Evolutionary conservation across 495 filamentous ascomycete species (phyloP).

Genomic region (Talaromyces borbonicus): DNA sequence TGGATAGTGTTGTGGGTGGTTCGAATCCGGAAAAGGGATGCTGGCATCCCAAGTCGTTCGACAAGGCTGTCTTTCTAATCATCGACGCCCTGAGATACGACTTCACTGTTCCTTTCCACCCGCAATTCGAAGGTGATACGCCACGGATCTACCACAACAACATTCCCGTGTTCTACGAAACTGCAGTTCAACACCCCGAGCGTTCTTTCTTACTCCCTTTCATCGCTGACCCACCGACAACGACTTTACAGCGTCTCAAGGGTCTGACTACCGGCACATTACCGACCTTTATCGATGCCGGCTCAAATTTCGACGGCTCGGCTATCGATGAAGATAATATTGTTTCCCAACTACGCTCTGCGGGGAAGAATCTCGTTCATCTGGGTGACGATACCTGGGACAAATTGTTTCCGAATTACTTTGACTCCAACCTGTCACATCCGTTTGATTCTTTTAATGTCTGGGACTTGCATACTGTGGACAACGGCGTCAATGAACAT

Average conservation of each 20-base stretch:
- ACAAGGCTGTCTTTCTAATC: slow-evolving; percentile 82
- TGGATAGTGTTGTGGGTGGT: slow-evolving; percentile 31
- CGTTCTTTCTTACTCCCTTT: slow-evolving; percentile 90
- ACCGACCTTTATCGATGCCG: slow-evolving; percentile 87
- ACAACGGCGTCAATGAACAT: slow-evolving; percentile 91
- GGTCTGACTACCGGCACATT: slow-evolving; percentile 91
- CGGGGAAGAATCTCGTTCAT: slow-evolving; percentile 81
- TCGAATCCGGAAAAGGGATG: slow-evolving; percentile 59
- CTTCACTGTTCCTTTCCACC: slow-evolving; percentile 75
- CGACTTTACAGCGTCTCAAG: slow-evolving; percentile 86
- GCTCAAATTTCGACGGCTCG: slow-evolving; percentile 90
- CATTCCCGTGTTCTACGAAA: slow-evolving; percentile 76
- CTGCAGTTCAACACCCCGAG: slow-evolving; percentile 55
- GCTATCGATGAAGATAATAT: slow-evolving; percentile 98
- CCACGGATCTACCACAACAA: slow-evolving; percentile 76
- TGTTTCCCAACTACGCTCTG: slow-evolving; percentile 67
- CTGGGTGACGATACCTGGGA: slow-evolving; percentile 97
- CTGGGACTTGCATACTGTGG: slow-evolving; percentile 94
- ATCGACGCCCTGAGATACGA: slow-evolving; percentile 95
- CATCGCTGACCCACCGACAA: slow-evolving; percentile 92
- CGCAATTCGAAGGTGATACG: slow-evolving; percentile 36
- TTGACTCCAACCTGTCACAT: slow-evolving; percentile 70
- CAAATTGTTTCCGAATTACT: slow-evolving; percentile 81
- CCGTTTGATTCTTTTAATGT: slow-evolving; percentile 97
- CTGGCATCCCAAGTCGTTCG: slow-evolving; percentile 90